Evolutionary conservation across 805 yeast species (phyloP), one percentile per base, ranked within the genome.

Genomic region (Cyberlindnera galapagoensis): DNA sequence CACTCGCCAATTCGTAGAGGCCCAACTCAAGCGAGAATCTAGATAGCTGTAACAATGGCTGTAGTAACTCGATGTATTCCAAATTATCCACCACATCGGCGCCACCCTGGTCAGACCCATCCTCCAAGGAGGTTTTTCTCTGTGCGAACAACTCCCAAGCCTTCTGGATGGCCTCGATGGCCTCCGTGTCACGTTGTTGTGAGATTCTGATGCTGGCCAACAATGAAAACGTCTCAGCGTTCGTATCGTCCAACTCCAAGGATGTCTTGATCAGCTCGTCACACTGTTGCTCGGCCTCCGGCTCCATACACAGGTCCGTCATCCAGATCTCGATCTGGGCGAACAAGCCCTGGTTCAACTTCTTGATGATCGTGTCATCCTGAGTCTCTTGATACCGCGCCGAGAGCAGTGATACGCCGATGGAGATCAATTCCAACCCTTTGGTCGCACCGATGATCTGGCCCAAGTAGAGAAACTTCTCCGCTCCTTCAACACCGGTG

Each of bases 221-320:
- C 20, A 83, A 65, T 1, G 87, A 71, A 77, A 85, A 84, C 1
- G 85, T 72, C 55, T 88, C 97, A 2, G 95, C 82, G 20, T 56
- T 46, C 4, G 53, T 49, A 15, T 63, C 63, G 41, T 80, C 81
- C 21, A 83, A 57, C 32, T 71, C 59, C 49, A 85, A 57, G 1
- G 94, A 76, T 44, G 71, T 72, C 9, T 70, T 57, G 34, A 88
- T 79, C 43, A 84, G 65, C 34, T 66, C 66, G 46, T 87, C 82
- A 60, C 97, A 92, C 54, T 75, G 69, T 7, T 55, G 15, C 58
- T 92, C 97, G 3, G 97, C 97, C 44, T 80, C 77, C 3, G 76
- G 76, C 49, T 85, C 94, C 95, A 88, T 86, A 63, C 97, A 88
- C 42, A 88, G 63, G 62, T 90, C 97, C 1, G 97, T 90, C 97